Base-by-base conservation (phyloP, 1,139 yeast species). In the Candida dubliniensis region DNA sequence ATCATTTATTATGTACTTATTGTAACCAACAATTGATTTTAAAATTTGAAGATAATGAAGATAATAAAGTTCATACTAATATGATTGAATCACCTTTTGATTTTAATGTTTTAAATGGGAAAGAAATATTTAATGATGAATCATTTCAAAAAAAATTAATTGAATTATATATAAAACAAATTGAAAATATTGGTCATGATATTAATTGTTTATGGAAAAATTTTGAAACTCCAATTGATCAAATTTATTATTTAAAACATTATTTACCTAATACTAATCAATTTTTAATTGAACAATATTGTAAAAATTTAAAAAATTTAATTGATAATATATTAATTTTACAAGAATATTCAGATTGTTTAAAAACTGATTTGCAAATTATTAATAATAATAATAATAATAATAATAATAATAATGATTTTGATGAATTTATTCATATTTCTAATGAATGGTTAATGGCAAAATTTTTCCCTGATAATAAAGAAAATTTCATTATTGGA, bases 161-260 rank as follows among this genome's bases (percentile, higher is more conserved):
- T 18, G 44, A 51, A 3, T 59, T 55, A 27, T 72, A 71, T 47
- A 33, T 57, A 9, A 43, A 51, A 10, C 67, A 62, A 40, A 51
- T 72, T 10, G 49, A 45, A 31, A 38, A 39, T 1, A 34, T 47
- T 4, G 75, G 65, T 4, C 78, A 73, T 47, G 53, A 57, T 5
- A 13, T 44, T 0, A 57, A 58, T 35, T 73, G 78, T 42, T 61
- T 70, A 1, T 72, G 78, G 78, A 53, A 61, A 30, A 60, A 57
- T 43, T 64, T 69, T 36, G 71, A 65, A 46, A 63, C 71, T 25
- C 74, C 76, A 0, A 40, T 63, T 5, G 59, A 59, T 9, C 70
- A 69, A 9, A 54, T 63, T 0, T 73, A 73, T 48, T 71, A 73
- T 50, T 51, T 64, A n/a, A 56, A 67, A 9, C 74, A 75, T 0